Conservation (phyloP, 441 rosid genomes). For the Codiaeum variegatum region DNA sequence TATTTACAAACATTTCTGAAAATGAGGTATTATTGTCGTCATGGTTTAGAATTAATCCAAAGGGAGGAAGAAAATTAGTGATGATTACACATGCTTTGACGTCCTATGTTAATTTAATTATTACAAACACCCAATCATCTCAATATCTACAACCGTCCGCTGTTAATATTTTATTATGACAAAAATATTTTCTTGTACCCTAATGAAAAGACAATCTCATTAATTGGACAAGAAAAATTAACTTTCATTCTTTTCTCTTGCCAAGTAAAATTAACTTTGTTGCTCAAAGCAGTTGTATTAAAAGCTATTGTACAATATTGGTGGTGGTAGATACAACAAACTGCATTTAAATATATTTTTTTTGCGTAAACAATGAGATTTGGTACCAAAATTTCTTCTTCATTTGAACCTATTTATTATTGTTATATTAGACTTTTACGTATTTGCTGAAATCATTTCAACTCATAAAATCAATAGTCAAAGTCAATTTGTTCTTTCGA, state of each 20-base stretch:
- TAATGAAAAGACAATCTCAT: background rate
- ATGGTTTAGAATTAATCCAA: background rate
- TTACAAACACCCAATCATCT: background rate
- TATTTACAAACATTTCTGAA: background rate
- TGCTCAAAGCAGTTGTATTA: background rate
- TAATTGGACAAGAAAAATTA: background rate
- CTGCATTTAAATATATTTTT: background rate
- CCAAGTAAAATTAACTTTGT: background rate
- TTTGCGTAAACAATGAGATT: background rate
- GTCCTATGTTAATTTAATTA: background rate
- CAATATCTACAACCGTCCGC: background rate
- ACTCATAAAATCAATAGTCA: too few relatives aligned
- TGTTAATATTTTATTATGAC: background rate
- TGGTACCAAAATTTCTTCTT: background rate
- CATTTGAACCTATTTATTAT: too few relatives aligned
- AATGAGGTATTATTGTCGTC: background rate
- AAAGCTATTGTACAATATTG: background rate
- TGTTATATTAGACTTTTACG: background rate
- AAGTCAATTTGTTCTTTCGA: too few relatives aligned
- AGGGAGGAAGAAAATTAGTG: background rate
- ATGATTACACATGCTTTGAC: background rate
- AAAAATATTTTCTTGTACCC: background rate
- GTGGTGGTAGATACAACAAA: constrained; percentile 9
- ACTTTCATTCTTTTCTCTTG: too few relatives aligned
- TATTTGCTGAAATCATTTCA: background rate